phyloP scores from a whole-genome alignment of 139 green algal genomes.

The Chlamydomonas eustigma region DNA sequence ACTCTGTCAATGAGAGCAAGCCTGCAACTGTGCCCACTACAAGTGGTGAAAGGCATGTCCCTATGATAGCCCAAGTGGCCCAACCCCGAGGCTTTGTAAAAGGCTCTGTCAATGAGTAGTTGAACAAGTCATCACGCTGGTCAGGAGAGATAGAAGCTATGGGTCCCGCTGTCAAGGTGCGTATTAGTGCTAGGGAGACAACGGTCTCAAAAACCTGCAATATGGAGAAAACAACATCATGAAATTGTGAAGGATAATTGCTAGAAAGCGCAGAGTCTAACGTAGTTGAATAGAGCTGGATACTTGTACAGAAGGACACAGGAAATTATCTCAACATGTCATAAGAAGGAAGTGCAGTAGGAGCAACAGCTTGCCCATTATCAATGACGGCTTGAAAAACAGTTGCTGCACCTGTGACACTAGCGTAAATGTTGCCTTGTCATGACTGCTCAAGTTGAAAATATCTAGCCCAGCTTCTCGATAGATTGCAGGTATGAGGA shows the following conservation, averaged over 20 bases:
- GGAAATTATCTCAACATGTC: too few relatives aligned
- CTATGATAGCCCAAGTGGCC: conserved; percentile 69
- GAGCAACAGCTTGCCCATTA: too few relatives aligned
- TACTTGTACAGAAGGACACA: too few relatives aligned
- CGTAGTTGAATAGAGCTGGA: too few relatives aligned
- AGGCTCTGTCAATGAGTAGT: conserved; percentile 31
- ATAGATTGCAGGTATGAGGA: conserved; percentile 55
- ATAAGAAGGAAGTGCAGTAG: too few relatives aligned
- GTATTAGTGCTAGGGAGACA: conserved; percentile 52
- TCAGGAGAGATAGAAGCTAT: conserved; percentile 17
- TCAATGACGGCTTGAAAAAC: too few relatives aligned
- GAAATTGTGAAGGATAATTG: not conserved
- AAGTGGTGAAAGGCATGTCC: conserved; percentile 52
- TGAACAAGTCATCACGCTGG: conserved; percentile 24
- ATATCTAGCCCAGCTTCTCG: conserved; percentile 20
- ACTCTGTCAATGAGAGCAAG: conserved; percentile 35
- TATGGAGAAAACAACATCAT: not conserved
- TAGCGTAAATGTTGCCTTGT: conserved; percentile 21
- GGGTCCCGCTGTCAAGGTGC: conserved; percentile 23
- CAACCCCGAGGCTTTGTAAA: conserved; percentile 65
- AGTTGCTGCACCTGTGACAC: not conserved
- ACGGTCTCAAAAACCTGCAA: conserved; percentile 53
- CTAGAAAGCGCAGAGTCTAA: too few relatives aligned
- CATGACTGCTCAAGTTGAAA: not conserved
- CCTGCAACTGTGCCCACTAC: conserved; percentile 50